A percentile compares a stretch with the other conserved stretches of the same genome.
phyloP scores from a whole-genome alignment of 139 green algal genomes.

The Coelastrella sp. region DNA sequence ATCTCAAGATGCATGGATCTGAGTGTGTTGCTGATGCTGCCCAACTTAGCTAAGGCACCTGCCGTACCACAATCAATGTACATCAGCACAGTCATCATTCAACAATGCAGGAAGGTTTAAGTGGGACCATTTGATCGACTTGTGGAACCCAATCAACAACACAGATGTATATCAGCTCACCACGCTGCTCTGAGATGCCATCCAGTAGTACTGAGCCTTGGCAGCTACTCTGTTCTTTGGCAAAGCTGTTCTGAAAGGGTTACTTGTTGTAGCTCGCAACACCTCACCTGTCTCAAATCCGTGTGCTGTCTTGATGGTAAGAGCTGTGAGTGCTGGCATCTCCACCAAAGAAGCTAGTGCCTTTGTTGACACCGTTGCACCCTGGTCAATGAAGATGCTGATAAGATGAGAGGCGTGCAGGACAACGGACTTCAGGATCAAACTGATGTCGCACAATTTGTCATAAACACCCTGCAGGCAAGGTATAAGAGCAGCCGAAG shows the following conservation, averaged over 20 bases:
- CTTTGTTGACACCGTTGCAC: not conserved
- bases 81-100: not conserved
- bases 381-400: slow-evolving; percentile 18
- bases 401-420: slow-evolving; percentile 18
- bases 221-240: not conserved
- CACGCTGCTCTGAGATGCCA: too few relatives aligned
- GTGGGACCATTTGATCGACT: too few relatives aligned
- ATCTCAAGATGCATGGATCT: slow-evolving; percentile 32
- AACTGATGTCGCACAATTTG: slow-evolving; percentile 32
- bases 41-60: slow-evolving; percentile 5
- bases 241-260: not conserved
- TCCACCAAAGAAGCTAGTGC: not conserved
- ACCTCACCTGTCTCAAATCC: slow-evolving; percentile 23
- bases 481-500: not conserved
- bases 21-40: not conserved
- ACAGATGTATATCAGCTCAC: too few relatives aligned
- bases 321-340: slow-evolving; percentile 2
- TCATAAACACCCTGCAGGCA: slow-evolving; percentile 38
- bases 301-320: not conserved
- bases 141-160: too few relatives aligned
- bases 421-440: slow-evolving; percentile 20
- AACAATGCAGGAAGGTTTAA: too few relatives aligned
- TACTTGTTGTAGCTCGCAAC: not conserved
- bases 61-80: not conserved
- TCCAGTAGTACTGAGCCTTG: not conserved